Percentiles rank a stretch among this genome's conserved stretches.
These are phyloP conservation scores for Tylopilus subfusipes DNA, from an alignment of 768 basidiomycete species.

Conservation along the genomic window DNA sequence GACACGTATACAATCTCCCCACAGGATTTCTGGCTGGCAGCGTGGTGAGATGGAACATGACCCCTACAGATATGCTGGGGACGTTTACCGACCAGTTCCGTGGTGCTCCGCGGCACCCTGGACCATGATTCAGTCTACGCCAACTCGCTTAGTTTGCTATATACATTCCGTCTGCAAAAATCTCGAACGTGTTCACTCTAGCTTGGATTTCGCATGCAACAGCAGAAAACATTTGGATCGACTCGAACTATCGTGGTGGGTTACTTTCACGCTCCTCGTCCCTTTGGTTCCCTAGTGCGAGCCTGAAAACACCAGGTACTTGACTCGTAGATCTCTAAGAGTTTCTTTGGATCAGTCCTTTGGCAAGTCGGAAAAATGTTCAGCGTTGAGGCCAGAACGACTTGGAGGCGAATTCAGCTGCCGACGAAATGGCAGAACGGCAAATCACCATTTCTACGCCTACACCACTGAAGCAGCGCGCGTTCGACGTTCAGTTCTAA, in stretches of 20 bases:
- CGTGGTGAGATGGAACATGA: constrained; percentile 30
- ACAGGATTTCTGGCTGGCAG: constrained; percentile 31
- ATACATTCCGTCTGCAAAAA: neutral
- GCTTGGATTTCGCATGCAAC: neutral
- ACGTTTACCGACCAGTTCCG: constrained; percentile 13
- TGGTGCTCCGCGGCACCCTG: neutral
- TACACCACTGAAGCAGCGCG: neutral
- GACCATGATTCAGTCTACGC: constrained; percentile 1
- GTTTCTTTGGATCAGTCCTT: too few species aligned
- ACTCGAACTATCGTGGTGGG: neutral
- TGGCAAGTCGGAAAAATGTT: too few species aligned
- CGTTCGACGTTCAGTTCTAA: neutral
- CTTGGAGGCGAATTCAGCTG: too few species aligned
- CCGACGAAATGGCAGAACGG: too few species aligned
- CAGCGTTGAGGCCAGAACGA: too few species aligned
- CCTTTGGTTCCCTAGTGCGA: neutral
- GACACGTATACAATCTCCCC: neutral
- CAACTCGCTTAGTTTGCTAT: constrained; percentile 1
- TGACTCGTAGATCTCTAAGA: too few species aligned
- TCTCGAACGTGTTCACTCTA: neutral
- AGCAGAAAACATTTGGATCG: neutral
- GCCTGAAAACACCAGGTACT: neutral
- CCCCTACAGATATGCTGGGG: constrained; percentile 22
- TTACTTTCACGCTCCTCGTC: neutral
- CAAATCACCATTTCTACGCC: too few species aligned